Conservation (phyloP, 352 stramenopile species). For the Phytopythium ostracodes region DNA sequence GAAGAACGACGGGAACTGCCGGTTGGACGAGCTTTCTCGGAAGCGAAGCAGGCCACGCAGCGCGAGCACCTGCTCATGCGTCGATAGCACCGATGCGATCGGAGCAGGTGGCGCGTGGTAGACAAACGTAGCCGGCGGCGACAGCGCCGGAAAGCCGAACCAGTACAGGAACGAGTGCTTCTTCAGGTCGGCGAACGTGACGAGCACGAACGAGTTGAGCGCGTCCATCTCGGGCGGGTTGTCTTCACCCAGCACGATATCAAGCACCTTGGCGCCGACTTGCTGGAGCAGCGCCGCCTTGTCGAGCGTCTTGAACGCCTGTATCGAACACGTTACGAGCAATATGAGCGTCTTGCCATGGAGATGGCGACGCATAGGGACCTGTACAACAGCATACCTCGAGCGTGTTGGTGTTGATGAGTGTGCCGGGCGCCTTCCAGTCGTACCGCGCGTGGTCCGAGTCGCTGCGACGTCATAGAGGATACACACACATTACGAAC, state of each 20-base stretch:
- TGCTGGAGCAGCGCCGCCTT: conserved; percentile 66
- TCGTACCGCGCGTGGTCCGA: conserved; percentile 66
- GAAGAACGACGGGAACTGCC: conserved; percentile 61
- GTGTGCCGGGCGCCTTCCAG: conserved; percentile 60
- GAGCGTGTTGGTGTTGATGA: conserved; percentile 86
- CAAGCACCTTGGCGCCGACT: conserved; percentile 32
- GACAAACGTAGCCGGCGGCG: conserved; percentile 31
- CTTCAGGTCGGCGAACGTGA: conserved; percentile 93
- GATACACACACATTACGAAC: background rate
- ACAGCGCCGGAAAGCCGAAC: conserved; percentile 89
- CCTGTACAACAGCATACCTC: conserved; percentile 37
- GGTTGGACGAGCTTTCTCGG: conserved; percentile 14
- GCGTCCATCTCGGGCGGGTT: conserved; percentile 22
- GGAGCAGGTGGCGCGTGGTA: conserved; percentile 17
- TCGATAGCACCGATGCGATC: conserved; percentile 31
- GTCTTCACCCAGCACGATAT: conserved; percentile 19
- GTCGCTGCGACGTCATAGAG: conserved; percentile 11
- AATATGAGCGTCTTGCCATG: background rate
- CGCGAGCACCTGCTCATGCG: conserved; percentile 30
- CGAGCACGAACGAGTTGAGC: conserved; percentile 84
- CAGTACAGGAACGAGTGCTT: conserved; percentile 93
- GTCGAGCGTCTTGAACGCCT: conserved; percentile 86
- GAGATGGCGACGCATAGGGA: background rate
- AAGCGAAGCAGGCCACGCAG: conserved; percentile 42
- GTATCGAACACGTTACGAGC: background rate